Percentiles rank a stretch among this genome's conserved stretches.
These are phyloP conservation scores for Leishmania tropica DNA, from an alignment of 208 protist species.

Conservation along the genomic window DNA sequence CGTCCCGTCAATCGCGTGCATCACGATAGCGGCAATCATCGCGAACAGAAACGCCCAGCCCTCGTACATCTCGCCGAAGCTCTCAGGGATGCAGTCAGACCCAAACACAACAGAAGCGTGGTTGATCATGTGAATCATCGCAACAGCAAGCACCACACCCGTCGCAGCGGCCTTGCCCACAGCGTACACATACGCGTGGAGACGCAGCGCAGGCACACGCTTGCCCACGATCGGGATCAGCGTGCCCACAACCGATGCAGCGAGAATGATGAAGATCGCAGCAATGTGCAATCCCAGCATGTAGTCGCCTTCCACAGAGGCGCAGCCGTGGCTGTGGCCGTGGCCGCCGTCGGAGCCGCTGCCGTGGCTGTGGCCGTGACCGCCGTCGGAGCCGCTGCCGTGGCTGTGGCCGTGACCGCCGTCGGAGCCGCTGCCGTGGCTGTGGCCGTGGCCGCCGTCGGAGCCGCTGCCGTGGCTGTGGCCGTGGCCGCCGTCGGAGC, in stretches of 20 bases:
- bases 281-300: slow-evolving; percentile 55
- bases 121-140: slow-evolving; percentile 58
- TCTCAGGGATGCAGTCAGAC: slow-evolving; percentile 40
- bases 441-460: background rate
- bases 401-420: too few species aligned
- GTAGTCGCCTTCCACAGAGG: slow-evolving; percentile 35
- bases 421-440: too few species aligned
- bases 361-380: too few species aligned
- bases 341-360: too few species aligned
- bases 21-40: slow-evolving; percentile 52
- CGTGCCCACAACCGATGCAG: slow-evolving; percentile 51
- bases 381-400: too few species aligned
- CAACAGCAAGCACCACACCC: slow-evolving; percentile 62
- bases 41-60: slow-evolving; percentile 60
- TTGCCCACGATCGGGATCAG: slow-evolving; percentile 58
- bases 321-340: slow-evolving; percentile 24
- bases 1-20: slow-evolving; percentile 58
- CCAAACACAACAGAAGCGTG: slow-evolving; percentile 19
- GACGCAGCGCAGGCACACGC: slow-evolving; percentile 34
- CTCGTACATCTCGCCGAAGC: slow-evolving; percentile 44
- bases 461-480: too few species aligned
- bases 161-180: slow-evolving; percentile 55
- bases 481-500: too few species aligned
- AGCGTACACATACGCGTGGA: slow-evolving; percentile 46
- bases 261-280: slow-evolving; percentile 71